These are phyloP conservation scores for Graphilbum ipis-grandicollis DNA, from an alignment of 2,329 filamentous ascomycete genomes.

Conservation along the genomic window DNA sequence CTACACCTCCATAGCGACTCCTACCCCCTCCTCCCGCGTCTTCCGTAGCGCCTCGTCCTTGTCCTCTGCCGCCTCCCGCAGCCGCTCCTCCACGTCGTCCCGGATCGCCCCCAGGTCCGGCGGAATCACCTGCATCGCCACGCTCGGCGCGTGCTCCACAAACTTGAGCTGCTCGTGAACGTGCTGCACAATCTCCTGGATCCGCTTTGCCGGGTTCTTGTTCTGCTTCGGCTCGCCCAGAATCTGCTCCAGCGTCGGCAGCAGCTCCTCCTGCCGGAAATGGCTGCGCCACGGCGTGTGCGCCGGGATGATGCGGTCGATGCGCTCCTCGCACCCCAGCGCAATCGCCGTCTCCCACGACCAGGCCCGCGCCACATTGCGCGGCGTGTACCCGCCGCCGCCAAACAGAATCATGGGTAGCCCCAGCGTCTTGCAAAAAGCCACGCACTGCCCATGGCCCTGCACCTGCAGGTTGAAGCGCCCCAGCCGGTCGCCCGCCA, in stretches of 20 bases:
- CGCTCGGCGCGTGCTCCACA: constrained; percentile 68
- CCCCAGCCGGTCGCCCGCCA: constrained; percentile 83
- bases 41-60: constrained; percentile 34
- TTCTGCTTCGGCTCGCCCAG: constrained; percentile 55
- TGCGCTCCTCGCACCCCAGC: constrained; percentile 53
- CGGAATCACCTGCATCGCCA: constrained; percentile 67
- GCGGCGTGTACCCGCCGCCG: constrained; percentile 87
- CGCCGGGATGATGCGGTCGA: constrained; percentile 55
- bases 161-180: constrained; percentile 78
- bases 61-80: constrained; percentile 48
- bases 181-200: constrained; percentile 59
- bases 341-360: constrained; percentile 90
- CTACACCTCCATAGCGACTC: constrained; percentile 33
- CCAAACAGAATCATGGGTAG: constrained; percentile 82
- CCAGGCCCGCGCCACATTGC: constrained; percentile 94
- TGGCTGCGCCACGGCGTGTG: constrained; percentile 77
- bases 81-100: constrained; percentile 48
- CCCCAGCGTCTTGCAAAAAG: constrained; percentile 65
- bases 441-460: constrained; percentile 81
- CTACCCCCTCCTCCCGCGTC: constrained; percentile 38
- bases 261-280: constrained; percentile 75
- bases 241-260: constrained; percentile 66
- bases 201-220: constrained; percentile 58
- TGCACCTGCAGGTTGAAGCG: constrained; percentile 95
- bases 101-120: constrained; percentile 54